Evolutionary conservation across 2,329 filamentous ascomycete species (phyloP).

Genomic region (Exophiala phaeomuriformis): DNA sequence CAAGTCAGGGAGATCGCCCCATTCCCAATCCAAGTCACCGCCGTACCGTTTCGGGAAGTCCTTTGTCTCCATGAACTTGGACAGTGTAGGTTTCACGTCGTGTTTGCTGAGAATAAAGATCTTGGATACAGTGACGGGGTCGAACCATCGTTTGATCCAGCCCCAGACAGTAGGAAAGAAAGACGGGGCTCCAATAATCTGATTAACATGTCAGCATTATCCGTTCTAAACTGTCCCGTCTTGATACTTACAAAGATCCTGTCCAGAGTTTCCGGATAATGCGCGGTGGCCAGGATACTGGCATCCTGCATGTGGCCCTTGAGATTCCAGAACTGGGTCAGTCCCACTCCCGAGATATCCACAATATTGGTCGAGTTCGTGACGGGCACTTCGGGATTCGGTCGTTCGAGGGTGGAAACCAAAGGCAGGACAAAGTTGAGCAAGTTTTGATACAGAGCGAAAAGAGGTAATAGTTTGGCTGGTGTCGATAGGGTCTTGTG

Average conservation of each 20-base stretch:
- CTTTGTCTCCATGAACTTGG: constrained; percentile 69
- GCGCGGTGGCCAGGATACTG: constrained; percentile 76
- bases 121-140: constrained; percentile 88
- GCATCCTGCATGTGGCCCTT: constrained; percentile 92
- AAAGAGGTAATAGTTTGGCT: constrained; percentile 72
- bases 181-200: constrained; percentile 78
- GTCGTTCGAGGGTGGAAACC: constrained; percentile 69
- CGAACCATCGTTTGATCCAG: constrained; percentile 87
- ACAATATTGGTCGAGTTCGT: constrained; percentile 92
- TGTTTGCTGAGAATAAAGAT: constrained; percentile 76
- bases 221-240: neutral
- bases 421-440: constrained; percentile 80
- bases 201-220: neutral
- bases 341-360: constrained; percentile 76
- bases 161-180: constrained; percentile 83
- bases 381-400: constrained; percentile 72
- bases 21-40: constrained; percentile 74
- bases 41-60: constrained; percentile 89
- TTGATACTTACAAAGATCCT: constrained; percentile 56
- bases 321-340: constrained; percentile 94
- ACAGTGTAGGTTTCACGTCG: constrained; percentile 70
- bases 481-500: constrained; percentile 53
- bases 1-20: constrained; percentile 66
- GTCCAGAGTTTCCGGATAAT: constrained; percentile 91
- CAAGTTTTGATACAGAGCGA: constrained; percentile 89